Conservation (phyloP, 192 early-diverging fungal species). For the Backusella circina region DNA sequence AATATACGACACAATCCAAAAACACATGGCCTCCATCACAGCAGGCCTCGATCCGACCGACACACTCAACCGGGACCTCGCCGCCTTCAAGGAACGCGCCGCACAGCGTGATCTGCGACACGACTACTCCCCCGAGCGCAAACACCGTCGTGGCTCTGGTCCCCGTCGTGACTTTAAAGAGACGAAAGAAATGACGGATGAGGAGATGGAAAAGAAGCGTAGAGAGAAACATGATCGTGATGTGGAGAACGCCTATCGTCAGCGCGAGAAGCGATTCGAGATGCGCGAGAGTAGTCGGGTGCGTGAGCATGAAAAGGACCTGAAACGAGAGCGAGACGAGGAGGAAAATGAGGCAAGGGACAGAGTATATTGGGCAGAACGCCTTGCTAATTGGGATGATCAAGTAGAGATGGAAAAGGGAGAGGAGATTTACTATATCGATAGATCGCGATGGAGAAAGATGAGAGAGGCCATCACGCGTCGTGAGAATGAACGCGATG, state of each 20-base stretch:
- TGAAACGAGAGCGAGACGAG: conserved; percentile 40
- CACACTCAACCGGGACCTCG: conserved; percentile 54
- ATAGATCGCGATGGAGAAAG: conserved; percentile 76
- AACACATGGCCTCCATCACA: conserved; percentile 9
- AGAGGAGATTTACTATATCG: conserved; percentile 73
- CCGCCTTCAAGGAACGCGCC: conserved; percentile 60
- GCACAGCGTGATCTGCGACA: conserved; percentile 43
- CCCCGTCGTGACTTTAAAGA: conserved; percentile 36
- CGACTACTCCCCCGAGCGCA: neutral
- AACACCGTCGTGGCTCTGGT: neutral
- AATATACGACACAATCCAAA: neutral
- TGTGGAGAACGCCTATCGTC: conserved; percentile 39
- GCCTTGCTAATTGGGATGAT: conserved; percentile 69
- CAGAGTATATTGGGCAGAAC: conserved; percentile 40
- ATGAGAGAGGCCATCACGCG: conserved; percentile 53
- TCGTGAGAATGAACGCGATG: conserved; percentile 69
- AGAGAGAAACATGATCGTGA: conserved; percentile 44
- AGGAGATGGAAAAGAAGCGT: conserved; percentile 31
- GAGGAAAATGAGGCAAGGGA: conserved; percentile 31
- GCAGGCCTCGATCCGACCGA: conserved; percentile 48
- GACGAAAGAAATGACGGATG: conserved; percentile 16
- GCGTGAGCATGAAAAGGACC: conserved; percentile 45
- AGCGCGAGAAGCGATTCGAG: conserved; percentile 69
- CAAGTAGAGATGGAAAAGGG: conserved; percentile 58
- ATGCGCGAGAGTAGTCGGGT: conserved; percentile 46